Percentiles rank a stretch among this genome's conserved stretches.
These are phyloP conservation scores for Fraxinus angustifolia DNA, from an alignment of 305 asterid genomes.

Conservation along the genomic window DNA sequence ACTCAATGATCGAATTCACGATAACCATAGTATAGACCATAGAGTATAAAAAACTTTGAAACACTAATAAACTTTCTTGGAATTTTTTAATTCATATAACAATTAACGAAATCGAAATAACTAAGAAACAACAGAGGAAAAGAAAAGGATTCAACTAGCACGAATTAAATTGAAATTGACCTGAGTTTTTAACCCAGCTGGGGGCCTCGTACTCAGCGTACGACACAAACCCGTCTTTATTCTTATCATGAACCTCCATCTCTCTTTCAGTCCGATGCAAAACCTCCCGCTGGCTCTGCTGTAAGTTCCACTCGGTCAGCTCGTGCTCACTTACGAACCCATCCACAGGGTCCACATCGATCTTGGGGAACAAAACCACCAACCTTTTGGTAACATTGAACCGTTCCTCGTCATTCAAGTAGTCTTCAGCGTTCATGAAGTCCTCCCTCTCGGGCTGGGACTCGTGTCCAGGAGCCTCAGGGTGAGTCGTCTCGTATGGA, in stretches of 20 bases:
- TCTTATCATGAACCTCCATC: slow-evolving; percentile 82
- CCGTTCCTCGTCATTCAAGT: slow-evolving; percentile 81
- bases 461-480: slow-evolving; percentile 53
- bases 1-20: not conserved
- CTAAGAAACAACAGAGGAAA: slow-evolving; percentile 1
- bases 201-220: slow-evolving; percentile 86
- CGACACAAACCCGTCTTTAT: slow-evolving; percentile 84
- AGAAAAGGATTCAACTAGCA: not conserved
- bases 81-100: not conserved
- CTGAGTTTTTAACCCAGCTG: slow-evolving; percentile 65
- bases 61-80: not conserved
- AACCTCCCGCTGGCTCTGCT: slow-evolving; percentile 75
- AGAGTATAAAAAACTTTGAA: not conserved
- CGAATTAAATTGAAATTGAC: slow-evolving; percentile 27
- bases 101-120: slow-evolving; percentile 10
- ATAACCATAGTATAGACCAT: not conserved
- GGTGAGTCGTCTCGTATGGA: slow-evolving; percentile 27
- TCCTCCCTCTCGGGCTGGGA: slow-evolving; percentile 96
- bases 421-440: slow-evolving; percentile 85
- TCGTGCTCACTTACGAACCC: slow-evolving; percentile 63
- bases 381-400: slow-evolving; percentile 88
- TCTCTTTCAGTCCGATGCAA: slow-evolving; percentile 88
- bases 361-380: slow-evolving; percentile 72
- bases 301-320: slow-evolving; percentile 78
- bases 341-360: slow-evolving; percentile 73